Evolutionary conservation across 2,329 filamentous ascomycete genomes (phyloP).

Genomic region (Trichoderma harzianum): DNA sequence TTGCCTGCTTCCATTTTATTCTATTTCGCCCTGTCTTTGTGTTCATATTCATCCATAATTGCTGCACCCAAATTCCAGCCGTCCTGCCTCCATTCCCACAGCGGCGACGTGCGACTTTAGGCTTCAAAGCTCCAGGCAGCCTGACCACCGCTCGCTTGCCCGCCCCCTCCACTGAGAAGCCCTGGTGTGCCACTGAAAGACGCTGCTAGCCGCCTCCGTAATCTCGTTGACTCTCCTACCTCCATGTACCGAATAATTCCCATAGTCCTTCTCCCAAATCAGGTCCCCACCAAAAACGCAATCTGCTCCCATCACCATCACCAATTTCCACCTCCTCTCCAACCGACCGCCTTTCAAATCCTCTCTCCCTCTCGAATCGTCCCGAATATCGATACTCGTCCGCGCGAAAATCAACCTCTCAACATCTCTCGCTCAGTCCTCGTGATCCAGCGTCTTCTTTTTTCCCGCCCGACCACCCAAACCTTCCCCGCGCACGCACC

Average conservation of each 20-base stretch:
- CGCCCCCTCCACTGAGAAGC: background rate
- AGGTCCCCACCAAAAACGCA: conserved; percentile 12
- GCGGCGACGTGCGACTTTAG: background rate
- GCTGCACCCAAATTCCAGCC: background rate
- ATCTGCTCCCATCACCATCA: conserved; percentile 13
- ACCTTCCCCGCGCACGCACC: conserved; percentile 2
- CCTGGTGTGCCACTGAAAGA: background rate
- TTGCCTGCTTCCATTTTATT: background rate
- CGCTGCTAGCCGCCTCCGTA: background rate
- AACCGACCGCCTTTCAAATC: conserved; percentile 6
- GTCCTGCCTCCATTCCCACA: background rate
- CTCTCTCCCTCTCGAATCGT: background rate
- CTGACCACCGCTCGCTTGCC: background rate
- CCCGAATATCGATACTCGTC: background rate
- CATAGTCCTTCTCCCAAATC: background rate
- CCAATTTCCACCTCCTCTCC: conserved; percentile 8
- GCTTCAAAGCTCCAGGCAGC: background rate
- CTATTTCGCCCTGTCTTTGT: background rate
- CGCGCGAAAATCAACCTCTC: background rate
- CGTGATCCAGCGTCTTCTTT: conserved; percentile 4
- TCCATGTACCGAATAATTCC: background rate
- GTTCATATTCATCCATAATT: background rate
- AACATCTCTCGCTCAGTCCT: background rate
- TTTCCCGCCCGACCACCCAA: conserved; percentile 11
- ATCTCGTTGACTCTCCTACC: background rate